Base-by-base conservation (phyloP, 148 eudicot genomes). In the Dysphania ambrosioides region DNA sequence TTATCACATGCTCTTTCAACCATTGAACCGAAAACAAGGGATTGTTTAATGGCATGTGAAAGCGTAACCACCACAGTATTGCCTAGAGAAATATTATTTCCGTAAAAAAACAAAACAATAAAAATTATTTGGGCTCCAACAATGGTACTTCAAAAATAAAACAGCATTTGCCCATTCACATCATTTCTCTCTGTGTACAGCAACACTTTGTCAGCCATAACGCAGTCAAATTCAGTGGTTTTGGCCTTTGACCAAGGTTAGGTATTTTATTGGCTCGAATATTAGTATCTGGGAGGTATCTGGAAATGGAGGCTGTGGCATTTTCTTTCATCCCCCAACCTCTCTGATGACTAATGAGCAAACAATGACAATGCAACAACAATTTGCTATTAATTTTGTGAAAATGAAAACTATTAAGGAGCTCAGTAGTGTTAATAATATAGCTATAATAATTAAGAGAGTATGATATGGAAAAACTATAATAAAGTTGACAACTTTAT, bases 201-300 rank as follows among this genome's bases (percentile, higher is more conserved):
- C 67, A 75, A 66, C 75, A 70, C 24, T 72, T 72, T 63, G 82
- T 47, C 60, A 70, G 67, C 74, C 74, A 71, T 70, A 70, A 51
- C 70, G 62, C 44, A 68, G 82, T 80, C 82, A 80, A 80, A 75
- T 31, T 56, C 79, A 75, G 31, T 80, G 41, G 27, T 56, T 71
- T 64, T 40, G 16, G 34, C 19, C 72, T 75, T 75, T 80, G 82
- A 80, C 82, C 79, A 71, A 38, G n/a, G 1, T 44, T 65, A n/a
- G n/a, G n/a, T n/a, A n/a, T 70, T 63, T 75, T 64, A 75, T 75
- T 75, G 68, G 79, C 49, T 58, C 41, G 70, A 69, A 67, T 21
- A 5, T 64, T 67, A 76, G 35, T 35, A n/a, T n/a, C n/a, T n/a
- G n/a, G n/a, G n/a, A n/a, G n/a, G n/a, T n/a, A 57, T 29, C 62